Conservation (phyloP, 2,329 filamentous ascomycete species). For the Aspergillus spinulosporus region DNA sequence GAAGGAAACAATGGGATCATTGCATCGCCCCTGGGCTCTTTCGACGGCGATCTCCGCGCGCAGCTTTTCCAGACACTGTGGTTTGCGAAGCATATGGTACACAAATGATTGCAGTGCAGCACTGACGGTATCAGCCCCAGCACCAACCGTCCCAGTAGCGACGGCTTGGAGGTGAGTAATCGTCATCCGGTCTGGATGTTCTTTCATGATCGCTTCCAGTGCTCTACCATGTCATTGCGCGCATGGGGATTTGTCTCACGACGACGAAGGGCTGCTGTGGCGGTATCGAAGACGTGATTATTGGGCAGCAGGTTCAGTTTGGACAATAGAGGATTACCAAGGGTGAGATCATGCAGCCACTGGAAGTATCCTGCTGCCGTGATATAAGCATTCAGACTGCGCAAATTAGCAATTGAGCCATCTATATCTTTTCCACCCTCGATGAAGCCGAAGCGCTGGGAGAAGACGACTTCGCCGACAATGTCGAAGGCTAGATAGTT, state of each 20-base stretch:
- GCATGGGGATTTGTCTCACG: not conserved
- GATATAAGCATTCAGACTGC: not conserved
- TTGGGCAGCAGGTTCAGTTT: not conserved
- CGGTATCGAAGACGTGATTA: constrained; percentile 5
- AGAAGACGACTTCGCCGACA: constrained; percentile 9
- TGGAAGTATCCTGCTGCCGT: not conserved
- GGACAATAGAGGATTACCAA: not conserved
- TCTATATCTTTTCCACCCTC: constrained; percentile 4
- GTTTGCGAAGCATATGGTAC: constrained; percentile 3
- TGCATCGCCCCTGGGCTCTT: not conserved
- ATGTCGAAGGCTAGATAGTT: constrained; percentile 13
- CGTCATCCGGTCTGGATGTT: constrained; percentile 2
- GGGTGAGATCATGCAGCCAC: constrained; percentile 1
- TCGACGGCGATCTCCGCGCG: not conserved
- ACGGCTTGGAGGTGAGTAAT: not conserved
- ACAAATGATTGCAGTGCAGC: not conserved
- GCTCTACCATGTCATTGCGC: constrained; percentile 9
- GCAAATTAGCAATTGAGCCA: constrained; percentile 3
- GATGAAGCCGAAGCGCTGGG: constrained; percentile 8
- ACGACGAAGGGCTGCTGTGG: not conserved
- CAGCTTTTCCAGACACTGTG: not conserved
- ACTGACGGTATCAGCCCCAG: not conserved
- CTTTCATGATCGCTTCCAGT: not conserved
- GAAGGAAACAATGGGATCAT: not conserved
- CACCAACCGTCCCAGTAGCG: not conserved